Percentiles rank a stretch among this genome's conserved stretches.
These are phyloP conservation scores for Nepenthes gracilis DNA, from an alignment of 148 eudicot species.

Conservation along the genomic window DNA sequence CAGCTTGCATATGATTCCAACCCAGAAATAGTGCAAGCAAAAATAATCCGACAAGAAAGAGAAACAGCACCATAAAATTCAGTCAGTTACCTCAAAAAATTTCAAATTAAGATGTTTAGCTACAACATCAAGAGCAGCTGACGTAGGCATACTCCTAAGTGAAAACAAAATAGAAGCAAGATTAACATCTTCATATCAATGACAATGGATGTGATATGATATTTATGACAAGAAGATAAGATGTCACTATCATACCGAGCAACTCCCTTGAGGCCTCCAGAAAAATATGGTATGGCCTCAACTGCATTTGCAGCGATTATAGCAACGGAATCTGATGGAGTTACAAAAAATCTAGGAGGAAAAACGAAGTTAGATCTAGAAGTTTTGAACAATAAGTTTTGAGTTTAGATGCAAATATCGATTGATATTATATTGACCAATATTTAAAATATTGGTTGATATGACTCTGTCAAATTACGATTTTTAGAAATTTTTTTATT, in stretches of 20 bases:
- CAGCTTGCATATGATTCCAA: background rate
- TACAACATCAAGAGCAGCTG: conserved; percentile 96
- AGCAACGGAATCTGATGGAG: conserved; percentile 98
- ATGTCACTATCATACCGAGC: conserved; percentile 45
- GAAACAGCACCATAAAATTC: background rate
- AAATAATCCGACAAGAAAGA: background rate
- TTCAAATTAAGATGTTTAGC: conserved; percentile 74
- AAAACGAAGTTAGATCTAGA: conserved; percentile 1
- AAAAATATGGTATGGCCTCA: conserved; percentile 77
- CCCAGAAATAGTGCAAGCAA: background rate
- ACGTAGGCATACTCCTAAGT: conserved; percentile 97
- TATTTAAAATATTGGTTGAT: too few relatives aligned
- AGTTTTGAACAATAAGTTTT: background rate
- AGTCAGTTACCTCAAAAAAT: conserved; percentile 66
- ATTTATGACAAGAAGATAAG: conserved; percentile 3
- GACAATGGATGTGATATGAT: background rate
- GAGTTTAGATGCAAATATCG: too few relatives aligned
- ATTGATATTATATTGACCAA: too few relatives aligned
- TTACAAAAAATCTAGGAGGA: conserved; percentile 78
- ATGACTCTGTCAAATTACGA: too few relatives aligned
- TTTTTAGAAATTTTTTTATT: too few relatives aligned
- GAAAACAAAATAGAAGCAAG: conserved; percentile 3
- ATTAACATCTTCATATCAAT: background rate
- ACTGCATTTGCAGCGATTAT: conserved; percentile 99
- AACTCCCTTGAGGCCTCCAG: conserved; percentile 91